Evolutionary conservation across 2,329 filamentous ascomycete species (phyloP), one percentile per base, ranked within the genome.

Genomic region (Leptographium wingfieldii): DNA sequence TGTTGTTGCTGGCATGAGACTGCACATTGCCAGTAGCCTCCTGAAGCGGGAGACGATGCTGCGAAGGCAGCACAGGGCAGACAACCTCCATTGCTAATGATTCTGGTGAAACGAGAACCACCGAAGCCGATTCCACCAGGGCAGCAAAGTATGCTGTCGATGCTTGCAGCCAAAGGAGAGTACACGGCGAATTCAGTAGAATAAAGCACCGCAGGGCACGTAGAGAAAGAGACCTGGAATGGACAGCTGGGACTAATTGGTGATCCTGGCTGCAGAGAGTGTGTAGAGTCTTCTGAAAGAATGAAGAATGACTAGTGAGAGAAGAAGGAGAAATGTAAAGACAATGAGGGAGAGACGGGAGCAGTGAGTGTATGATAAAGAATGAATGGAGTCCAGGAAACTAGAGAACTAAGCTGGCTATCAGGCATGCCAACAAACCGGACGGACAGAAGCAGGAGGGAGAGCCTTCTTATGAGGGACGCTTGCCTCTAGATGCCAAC

Each of bases 1-100:
- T 61, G 61, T 29, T 25, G 55, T 29, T 60, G 58, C 55, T 60
- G 61, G 56, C 22, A 60, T 62, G 62, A 19, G 61, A 67, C 66
- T 82, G 80, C 55, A 74, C 71, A 68, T 82, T 83, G 66, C 76
- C 76, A 14, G 74, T 78, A 25, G 77, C 75, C 66, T 83, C 80
- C 60, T 77, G 72, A 46, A 83, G 73, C 35, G 80, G 79, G 62
- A 76, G 71, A 62, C 77, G 67, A 58, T 76, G 74, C 68, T 81
- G 78, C 57, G 77, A 77, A 56, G 78, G 73, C 64, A 80, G 71
- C 63, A 80, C 73, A 51, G 77, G 75, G 64, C 76, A 73, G 65
- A 71, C 68, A 43, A 72, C 67, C 63, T 76, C 71, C 73, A 76
- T 76, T 40, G 38, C 16, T 40, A 40, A 14, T 38, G 35, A 38